A percentile compares a stretch with the other conserved stretches of the same genome.
Evolutionary conservation across 805 yeast species (phyloP).

Genomic region (Candida germanica): DNA sequence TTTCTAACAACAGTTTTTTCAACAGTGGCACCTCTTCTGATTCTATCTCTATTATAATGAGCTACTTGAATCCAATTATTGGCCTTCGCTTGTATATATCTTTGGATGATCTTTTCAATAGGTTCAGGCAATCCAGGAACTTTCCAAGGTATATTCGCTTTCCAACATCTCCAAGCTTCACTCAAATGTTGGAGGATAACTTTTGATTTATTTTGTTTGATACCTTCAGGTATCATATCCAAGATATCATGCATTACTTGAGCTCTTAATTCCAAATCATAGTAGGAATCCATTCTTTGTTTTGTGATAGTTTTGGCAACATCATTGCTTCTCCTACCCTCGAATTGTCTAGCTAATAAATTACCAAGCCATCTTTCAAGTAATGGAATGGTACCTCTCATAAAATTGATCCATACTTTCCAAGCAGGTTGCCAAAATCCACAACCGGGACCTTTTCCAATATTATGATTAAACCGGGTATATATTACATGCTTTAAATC

Average conservation of each 20-base stretch:
- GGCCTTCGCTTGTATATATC: constrained; percentile 92
- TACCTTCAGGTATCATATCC: constrained; percentile 96
- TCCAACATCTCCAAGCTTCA: constrained; percentile 99
- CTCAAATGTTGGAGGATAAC: constrained; percentile 89
- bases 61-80: constrained; percentile 96
- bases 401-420: constrained; percentile 91
- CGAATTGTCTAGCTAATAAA: constrained; percentile 86
- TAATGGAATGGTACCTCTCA: constrained; percentile 88
- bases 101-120: constrained; percentile 76
- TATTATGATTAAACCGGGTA: constrained; percentile 73
- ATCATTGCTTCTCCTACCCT: constrained; percentile 89
- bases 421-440: constrained; percentile 99
- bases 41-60: constrained; percentile 85
- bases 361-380: constrained; percentile 95
- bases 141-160: constrained; percentile 96
- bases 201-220: constrained; percentile 81
- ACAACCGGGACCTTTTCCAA: constrained; percentile 98
- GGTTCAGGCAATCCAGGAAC: constrained; percentile 96
- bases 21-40: constrained; percentile 83
- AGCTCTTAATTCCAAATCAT: constrained; percentile 88
- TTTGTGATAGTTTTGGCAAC: constrained; percentile 92
- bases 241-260: constrained; percentile 93
- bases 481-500: constrained; percentile 92
- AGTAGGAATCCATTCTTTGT: constrained; percentile 92
- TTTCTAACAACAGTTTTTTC: constrained; percentile 94